A percentile compares a stretch with the other conserved stretches of the same genome.
phyloP scores from a whole-genome alignment of 345 rosid genomes.

The Triadica sebifera region DNA sequence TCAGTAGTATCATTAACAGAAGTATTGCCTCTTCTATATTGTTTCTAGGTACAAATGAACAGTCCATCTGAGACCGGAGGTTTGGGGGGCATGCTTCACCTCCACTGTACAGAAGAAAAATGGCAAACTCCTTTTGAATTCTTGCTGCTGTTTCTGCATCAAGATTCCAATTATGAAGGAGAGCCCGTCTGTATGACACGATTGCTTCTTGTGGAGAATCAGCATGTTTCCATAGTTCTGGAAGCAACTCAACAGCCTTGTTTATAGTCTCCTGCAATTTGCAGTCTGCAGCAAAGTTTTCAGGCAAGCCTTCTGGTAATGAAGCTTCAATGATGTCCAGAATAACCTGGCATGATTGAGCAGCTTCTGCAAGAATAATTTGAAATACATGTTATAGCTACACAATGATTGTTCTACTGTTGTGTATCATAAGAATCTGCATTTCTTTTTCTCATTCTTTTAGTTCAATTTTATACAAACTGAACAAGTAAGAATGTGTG shows the following conservation, averaged over 20 bases:
- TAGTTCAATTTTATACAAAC: neutral
- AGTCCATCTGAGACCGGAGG: conserved; percentile 63
- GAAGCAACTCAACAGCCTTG: conserved; percentile 83
- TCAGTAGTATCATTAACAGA: conserved; percentile 65
- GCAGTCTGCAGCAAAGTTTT: conserved; percentile 59
- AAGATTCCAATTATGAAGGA: conserved; percentile 70
- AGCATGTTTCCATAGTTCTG: conserved; percentile 73
- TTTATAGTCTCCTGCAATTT: conserved; percentile 72
- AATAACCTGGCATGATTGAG: conserved; percentile 73
- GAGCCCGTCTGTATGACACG: conserved; percentile 64
- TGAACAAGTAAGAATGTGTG: neutral
- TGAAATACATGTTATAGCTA: conserved; percentile 32
- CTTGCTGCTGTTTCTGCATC: conserved; percentile 57
- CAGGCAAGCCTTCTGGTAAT: conserved; percentile 65
- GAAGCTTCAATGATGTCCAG: conserved; percentile 82
- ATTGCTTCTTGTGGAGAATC: conserved; percentile 60
- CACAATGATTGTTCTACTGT: neutral
- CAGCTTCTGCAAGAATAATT: conserved; percentile 75
- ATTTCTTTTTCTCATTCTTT: neutral
- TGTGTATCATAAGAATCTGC: neutral
- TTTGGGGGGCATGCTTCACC: conserved; percentile 74
- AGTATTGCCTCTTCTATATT: conserved; percentile 81
- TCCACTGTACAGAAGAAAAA: conserved; percentile 76
- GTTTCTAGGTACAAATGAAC: conserved; percentile 69
- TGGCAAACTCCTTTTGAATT: conserved; percentile 70